Evolutionary conservation across 257 asterid species (phyloP), one percentile per base, ranked within the genome.

Genomic region (Solanum pimpinellifolium): DNA sequence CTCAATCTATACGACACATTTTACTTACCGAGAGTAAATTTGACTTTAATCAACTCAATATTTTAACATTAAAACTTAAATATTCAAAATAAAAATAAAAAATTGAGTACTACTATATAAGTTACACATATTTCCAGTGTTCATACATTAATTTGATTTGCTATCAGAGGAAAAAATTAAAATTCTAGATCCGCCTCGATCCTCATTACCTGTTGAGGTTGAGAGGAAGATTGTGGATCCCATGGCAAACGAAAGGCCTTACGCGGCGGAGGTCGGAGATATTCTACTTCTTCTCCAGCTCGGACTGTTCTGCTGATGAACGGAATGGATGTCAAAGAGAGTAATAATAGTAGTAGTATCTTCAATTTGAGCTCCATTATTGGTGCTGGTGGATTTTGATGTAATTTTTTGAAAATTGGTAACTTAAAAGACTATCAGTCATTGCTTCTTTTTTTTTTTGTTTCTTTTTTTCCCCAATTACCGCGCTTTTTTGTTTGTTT

Each of bases 221-320:
- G 89, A 44, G 96, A 87, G 41, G 95, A 88, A 75, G 92, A 87
- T 70, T 90, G 89, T 39, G 87, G 88, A 77, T 70, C 31, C 96
- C 92, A 88, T 5, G 96, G 94, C 59, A 94, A 92, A 75, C 88
- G 90, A 27, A 96, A 91, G 27, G 89, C 87, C 86, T 91, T 89
- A 70, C 98, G 95, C 37, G 98, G 96, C 62, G 91, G 94, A 12
- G 98, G 98, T 56, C 99, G 85, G 31, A 92, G 88, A 68, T 96
- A 96, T 37, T 95, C 94, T 3, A 88, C 90, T 18, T 91, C 90
- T 18, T 91, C 44, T 27, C 89, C 88, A 29, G 91, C 44, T 31
- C 91, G 83, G 29, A 41, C 75, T 41, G 83, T 33, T 14, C 84
- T 88, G 25, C 42, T 31, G 33, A 89, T 29, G 46, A 89, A 42